These are phyloP conservation scores for Tardiomyces blankii DNA, from an alignment of 1,139 yeast genomes.

Conservation along the genomic window DNA sequence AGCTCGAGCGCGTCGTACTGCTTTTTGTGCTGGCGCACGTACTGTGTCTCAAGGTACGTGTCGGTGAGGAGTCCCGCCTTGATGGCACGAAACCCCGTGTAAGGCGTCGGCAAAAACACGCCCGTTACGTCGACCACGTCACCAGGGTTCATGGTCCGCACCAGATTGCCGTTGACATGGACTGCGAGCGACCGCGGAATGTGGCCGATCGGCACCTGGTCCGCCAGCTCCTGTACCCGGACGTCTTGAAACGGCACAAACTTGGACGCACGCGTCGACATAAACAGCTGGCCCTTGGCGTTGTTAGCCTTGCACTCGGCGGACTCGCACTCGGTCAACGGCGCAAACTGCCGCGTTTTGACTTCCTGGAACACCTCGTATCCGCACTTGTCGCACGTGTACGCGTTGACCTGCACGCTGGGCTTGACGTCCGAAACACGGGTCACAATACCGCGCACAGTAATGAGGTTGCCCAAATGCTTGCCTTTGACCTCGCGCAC, in stretches of 20 bases:
- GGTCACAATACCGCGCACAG: conserved; percentile 89
- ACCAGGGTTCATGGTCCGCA: conserved; percentile 83
- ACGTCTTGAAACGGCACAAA: conserved; percentile 94
- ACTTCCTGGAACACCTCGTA: conserved; percentile 95
- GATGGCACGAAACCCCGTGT: conserved; percentile 88
- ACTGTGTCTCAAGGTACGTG: conserved; percentile 84
- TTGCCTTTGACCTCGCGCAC: conserved; percentile 85
- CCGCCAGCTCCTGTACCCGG: conserved; percentile 85
- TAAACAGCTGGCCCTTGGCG: conserved; percentile 78
- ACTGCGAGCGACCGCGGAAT: conserved; percentile 81
- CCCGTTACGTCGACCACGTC: conserved; percentile 92
- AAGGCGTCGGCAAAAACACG: conserved; percentile 85
- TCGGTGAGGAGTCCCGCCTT: conserved; percentile 91
- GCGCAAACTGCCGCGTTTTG: conserved; percentile 71
- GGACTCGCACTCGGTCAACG: conserved; percentile 77
- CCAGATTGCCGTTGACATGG: conserved; percentile 84
- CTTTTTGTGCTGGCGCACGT: conserved; percentile 76
- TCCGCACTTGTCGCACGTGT: conserved; percentile 97
- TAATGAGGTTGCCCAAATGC: conserved; percentile 75
- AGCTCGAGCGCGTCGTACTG: conserved; percentile 58
- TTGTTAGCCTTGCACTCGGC: conserved; percentile 68
- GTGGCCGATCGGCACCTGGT: conserved; percentile 96
- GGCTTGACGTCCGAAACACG: conserved; percentile 97
- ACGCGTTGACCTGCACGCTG: conserved; percentile 79
- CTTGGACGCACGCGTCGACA: conserved; percentile 93